Base-by-base conservation (phyloP, 1,284 basidiomycete species). In the Sporisorium reilianum region DNA sequence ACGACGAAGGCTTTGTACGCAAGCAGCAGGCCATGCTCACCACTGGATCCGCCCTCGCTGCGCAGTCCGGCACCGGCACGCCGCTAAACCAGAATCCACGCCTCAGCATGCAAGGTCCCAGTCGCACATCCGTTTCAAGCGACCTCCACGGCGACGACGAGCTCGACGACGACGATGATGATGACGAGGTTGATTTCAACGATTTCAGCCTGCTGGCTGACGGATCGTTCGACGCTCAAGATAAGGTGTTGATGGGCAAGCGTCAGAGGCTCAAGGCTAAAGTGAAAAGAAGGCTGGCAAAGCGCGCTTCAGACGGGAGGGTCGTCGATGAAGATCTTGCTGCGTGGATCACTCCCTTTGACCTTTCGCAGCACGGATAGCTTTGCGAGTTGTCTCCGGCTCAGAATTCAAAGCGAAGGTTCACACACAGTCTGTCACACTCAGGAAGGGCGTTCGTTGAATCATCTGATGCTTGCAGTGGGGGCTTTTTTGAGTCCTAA, bases 301-400 rank as follows among this genome's bases (percentile, higher is more conserved):
- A 79, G 60, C 50, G 78, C 30, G 59, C 46, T 18, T 52, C 69
- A n/a, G 78, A 79, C 38, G 69, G 72, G 3, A 62, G 59, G 22
- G 50, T 76, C 23, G 76, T 80, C 11, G 75, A 79, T 40, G 71
- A 80, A 44, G 77, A 80, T 32, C 68, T 80, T 34, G 70, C 68
- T 9, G 57, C 71, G 1, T 77, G 79, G 74, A 79, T 80, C 67
- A 80, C 77, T 4, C 77, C 77, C 0, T 79, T 77, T 44, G 75
- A 79, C 38, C 51, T 79, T 3, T 61, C 68, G 2, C 50, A 79
- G 53, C 75, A 75, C 34, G 74, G 69, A 23, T 68, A 56, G 45
- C 44, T 20, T 20, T 10, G 23, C 44, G 3, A 1, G n/a, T 25
- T 44, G 9, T 44, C 11, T 23, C 3, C 22, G 18, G 14, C 14